Base-by-base conservation (phyloP, 495 filamentous ascomycete species). In the Xylaria cubensis region DNA sequence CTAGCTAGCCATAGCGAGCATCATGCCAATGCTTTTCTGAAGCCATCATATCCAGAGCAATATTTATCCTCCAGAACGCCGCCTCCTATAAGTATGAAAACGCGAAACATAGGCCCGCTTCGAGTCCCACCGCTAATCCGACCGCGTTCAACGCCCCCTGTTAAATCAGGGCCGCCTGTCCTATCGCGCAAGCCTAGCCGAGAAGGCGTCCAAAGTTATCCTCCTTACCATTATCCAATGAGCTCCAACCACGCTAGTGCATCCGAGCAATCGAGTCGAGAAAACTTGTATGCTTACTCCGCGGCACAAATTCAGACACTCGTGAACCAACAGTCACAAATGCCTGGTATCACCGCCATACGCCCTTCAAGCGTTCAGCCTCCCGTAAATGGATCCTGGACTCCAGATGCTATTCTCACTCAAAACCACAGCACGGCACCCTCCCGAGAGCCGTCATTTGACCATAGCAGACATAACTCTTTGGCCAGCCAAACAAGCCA, bases 61-160 rank as follows among this genome's bases (percentile, higher is more conserved):
- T 72, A 73, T 63, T 39, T 78, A 46, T 68, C 75, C 34, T 75
- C 68, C 71, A 77, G 55, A 74, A 77, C 70, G 64, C 73, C 79
- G 13, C 80, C 81, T 4, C 80, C 82, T 1, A 75, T 81, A 12
- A 82, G 74, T 74, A 77, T 83, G 77, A 69, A 69, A 26, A 82
- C 74, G 41, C 73, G 74, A 53, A 78, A 78, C 59, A 75, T 77
- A 48, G 78, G 79, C 3, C 63, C 67, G 64, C 76, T 84, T n/a
- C 76, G 84, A 34, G 77, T 85, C 6, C 82, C 83, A 21, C 76
- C 79, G 34, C 80, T 83, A 8, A 69, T 81, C 34, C 82, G 83
- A 29, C 69, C 83, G 12, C 79, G 77, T 34, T 83, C 83, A 24
- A 83, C 80, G 10, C 79, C 63, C 48, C 79, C 68, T 64, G 80